phyloP scores from a whole-genome alignment of 371 early-diverging fungal species.

The Mucor velutinosus region DNA sequence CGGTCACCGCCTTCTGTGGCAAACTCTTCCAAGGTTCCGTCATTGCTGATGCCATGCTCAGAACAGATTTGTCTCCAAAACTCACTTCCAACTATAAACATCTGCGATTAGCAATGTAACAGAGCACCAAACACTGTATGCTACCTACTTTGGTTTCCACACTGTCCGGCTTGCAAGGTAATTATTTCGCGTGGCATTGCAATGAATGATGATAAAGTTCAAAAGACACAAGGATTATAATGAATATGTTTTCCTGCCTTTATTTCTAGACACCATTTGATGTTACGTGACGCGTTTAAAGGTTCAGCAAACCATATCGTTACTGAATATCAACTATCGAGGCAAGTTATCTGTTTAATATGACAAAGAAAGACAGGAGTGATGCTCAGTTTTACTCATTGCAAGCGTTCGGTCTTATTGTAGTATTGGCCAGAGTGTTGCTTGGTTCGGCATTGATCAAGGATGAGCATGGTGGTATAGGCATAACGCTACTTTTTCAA shows the following conservation, averaged over 20 bases:
- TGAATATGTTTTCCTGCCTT: neutral
- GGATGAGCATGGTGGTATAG: neutral
- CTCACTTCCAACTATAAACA: conserved; percentile 78
- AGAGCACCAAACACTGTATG: neutral
- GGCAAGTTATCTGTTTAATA: too few relatives aligned
- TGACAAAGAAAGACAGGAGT: too few relatives aligned
- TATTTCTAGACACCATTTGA: neutral
- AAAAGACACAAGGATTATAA: neutral
- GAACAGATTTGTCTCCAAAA: conserved; percentile 91
- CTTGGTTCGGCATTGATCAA: too few relatives aligned
- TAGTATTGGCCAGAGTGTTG: neutral
- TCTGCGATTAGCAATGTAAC: neutral
- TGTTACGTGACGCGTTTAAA: neutral
- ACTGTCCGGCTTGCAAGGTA: conserved; percentile 96
- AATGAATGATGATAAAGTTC: neutral
- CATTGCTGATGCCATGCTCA: conserved; percentile 88
- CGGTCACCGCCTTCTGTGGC: conserved; percentile 91
- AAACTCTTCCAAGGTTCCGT: conserved; percentile 85
- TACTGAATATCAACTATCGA: too few relatives aligned
- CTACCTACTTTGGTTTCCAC: conserved; percentile 91
- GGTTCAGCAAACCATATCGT: neutral
- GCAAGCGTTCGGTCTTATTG: too few relatives aligned
- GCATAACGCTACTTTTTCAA: neutral
- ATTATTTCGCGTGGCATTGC: conserved; percentile 88
- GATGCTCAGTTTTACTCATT: too few relatives aligned